Base-by-base conservation (phyloP, 192 early-diverging fungal genomes). In the Coemansia sp. region DNA sequence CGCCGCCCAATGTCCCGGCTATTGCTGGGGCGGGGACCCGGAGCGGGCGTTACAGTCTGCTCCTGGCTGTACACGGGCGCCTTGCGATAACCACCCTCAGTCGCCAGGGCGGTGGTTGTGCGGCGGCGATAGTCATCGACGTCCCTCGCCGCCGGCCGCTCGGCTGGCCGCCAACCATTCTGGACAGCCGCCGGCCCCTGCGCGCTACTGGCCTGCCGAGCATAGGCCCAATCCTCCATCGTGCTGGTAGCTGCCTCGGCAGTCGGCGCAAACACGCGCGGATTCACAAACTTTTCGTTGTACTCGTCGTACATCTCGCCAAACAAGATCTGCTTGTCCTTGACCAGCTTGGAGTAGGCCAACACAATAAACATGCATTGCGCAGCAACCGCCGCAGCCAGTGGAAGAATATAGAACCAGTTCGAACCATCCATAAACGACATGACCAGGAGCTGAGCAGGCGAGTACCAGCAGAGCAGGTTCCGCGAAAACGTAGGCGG, bases 291-390 rank as follows among this genome's bases (percentile, higher is more conserved):
- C 31, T 69, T 80, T 38, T 47, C 43, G 51, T 82, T 78, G 47
- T 85, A 85, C 60, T 85, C 82, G 41, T 68, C 55, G 23, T 75
- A 54, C 25, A 82, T 71, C 44, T 81, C 74, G 4, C 67, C 68
- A 47, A 71, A 80, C 44, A 85, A 39, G 10, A 80, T 59, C 57
- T 85, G 79, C 47, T 76, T 81, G 49, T 85, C 82, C 65, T 78
- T 70, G 20, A 76, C 62, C 32, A 77, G 50, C 13, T 42, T 59
- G 40, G 60, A 49, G 51, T 47, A 71, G 18, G 52, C 25, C 27
- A 51, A 39, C 43, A 62, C 54, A 9, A 65, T 25, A 36, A 64
- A 67, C 27, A 67, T 63, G 52, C 78, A 75, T 27, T 84, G 81
- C 8, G 46, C 36, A 14, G 69, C 79, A 7, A 81, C 67, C 6